These are phyloP conservation scores for Euphorbia lathyris DNA, from an alignment of 345 rosid species.

Conservation along the genomic window DNA sequence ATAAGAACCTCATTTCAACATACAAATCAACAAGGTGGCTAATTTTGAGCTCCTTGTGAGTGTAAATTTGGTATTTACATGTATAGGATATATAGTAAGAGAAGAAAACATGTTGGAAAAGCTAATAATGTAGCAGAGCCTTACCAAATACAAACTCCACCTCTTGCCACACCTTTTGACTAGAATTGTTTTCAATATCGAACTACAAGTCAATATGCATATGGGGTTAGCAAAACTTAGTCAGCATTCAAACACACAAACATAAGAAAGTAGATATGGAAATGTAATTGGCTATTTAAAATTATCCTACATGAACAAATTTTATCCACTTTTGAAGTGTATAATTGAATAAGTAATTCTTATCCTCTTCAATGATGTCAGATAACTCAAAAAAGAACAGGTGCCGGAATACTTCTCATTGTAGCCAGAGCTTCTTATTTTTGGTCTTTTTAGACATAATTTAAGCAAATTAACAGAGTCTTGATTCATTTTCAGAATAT, in stretches of 20 bases:
- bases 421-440: no score
- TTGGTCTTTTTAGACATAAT: no score
- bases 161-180: slow-evolving; percentile 81
- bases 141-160: slow-evolving; percentile 90
- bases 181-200: slow-evolving; percentile 84
- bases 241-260: not conserved
- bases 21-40: not conserved
- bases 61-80: not conserved
- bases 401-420: no score
- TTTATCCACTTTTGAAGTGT: no score
- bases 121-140: slow-evolving; percentile 24
- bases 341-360: no score
- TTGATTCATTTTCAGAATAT: no score
- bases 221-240: slow-evolving; percentile 14
- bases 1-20: not conserved
- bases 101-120: slow-evolving; percentile 1
- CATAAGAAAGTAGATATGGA: not conserved
- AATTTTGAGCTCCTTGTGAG: not conserved
- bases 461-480: no score
- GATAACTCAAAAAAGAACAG: no score
- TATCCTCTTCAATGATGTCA: no score
- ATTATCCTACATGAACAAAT: no score
- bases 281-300: not conserved
- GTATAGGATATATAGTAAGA: not conserved
- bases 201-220: slow-evolving; percentile 49